Evolutionary conservation across 2,329 filamentous ascomycete genomes (phyloP).

Genomic region (Aphanoascus verrucosus): DNA sequence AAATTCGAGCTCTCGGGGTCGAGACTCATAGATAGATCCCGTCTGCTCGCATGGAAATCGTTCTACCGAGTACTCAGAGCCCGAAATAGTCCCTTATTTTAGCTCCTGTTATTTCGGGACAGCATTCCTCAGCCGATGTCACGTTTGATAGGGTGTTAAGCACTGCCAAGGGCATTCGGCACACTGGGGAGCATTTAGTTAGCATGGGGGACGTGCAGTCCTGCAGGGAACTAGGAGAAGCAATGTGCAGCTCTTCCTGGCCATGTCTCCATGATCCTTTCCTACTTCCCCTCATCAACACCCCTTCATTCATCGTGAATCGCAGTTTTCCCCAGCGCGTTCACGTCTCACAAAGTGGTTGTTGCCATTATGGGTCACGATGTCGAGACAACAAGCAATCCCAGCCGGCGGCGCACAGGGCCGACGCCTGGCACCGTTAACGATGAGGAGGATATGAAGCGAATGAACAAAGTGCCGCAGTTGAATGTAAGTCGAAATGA

Average conservation of each 20-base stretch:
- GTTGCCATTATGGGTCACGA: background rate
- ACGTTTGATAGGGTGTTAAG: background rate
- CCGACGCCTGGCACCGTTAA: constrained; percentile 5
- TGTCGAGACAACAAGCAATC: background rate
- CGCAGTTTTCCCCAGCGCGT: background rate
- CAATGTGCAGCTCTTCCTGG: background rate
- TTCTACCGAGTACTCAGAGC: too few species aligned
- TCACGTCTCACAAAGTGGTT: background rate
- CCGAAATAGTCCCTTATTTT: too few species aligned
- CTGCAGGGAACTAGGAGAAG: background rate
- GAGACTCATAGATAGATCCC: too few species aligned
- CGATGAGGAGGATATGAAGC: constrained; percentile 26
- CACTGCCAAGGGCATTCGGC: background rate
- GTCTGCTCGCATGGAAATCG: too few species aligned
- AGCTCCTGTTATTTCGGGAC: too few species aligned
- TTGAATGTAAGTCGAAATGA: constrained; percentile 20
- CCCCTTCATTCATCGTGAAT: background rate
- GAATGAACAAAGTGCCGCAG: constrained; percentile 26
- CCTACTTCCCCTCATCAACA: background rate
- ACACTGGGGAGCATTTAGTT: background rate
- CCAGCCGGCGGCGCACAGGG: background rate
- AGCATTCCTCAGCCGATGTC: background rate
- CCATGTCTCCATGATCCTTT: background rate
- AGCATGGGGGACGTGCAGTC: background rate
- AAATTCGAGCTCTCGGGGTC: too few species aligned